Conservation (phyloP, 495 filamentous ascomycete species). For the Hypoxylon rickii region DNA sequence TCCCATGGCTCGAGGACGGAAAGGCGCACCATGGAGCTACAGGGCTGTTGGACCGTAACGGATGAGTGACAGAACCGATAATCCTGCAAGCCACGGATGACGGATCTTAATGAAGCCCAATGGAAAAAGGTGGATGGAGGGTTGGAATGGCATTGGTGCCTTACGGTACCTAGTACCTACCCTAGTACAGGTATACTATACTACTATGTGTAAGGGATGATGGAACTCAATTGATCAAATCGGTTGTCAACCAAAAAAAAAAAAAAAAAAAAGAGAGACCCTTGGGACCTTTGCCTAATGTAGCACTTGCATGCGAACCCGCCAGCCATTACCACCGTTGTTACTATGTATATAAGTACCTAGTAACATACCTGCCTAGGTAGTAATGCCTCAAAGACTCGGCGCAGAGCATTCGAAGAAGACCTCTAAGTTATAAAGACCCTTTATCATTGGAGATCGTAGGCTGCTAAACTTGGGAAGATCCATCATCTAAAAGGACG, state of each 20-base stretch:
- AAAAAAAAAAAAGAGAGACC: too few relatives aligned
- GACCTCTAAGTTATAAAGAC: too few relatives aligned
- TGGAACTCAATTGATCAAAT: too few relatives aligned
- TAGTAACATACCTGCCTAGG: too few relatives aligned
- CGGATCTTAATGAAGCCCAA: conserved; percentile 32
- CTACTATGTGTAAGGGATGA: neutral
- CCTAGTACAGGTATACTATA: neutral
- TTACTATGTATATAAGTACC: too few relatives aligned
- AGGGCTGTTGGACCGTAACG: conserved; percentile 22
- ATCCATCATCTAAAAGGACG: too few relatives aligned
- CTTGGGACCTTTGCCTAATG: conserved; percentile 25
- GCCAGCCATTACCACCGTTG: neutral
- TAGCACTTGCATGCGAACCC: conserved; percentile 37
- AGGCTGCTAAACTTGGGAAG: too few relatives aligned
- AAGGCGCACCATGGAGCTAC: conserved; percentile 18
- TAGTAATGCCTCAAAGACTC: too few relatives aligned
- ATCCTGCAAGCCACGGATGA: conserved; percentile 19
- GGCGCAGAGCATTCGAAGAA: too few relatives aligned
- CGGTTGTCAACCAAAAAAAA: too few relatives aligned
- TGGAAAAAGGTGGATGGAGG: conserved; percentile 11
- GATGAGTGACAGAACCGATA: conserved; percentile 13
- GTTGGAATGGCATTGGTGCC: conserved; percentile 30
- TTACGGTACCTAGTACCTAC: conserved; percentile 29
- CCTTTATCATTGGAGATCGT: too few relatives aligned
- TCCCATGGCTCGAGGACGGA: conserved; percentile 22